Evolutionary conservation across 2,329 filamentous ascomycete genomes (phyloP), one percentile per base, ranked within the genome.

Genomic region (Annulohypoxylon truncatum): DNA sequence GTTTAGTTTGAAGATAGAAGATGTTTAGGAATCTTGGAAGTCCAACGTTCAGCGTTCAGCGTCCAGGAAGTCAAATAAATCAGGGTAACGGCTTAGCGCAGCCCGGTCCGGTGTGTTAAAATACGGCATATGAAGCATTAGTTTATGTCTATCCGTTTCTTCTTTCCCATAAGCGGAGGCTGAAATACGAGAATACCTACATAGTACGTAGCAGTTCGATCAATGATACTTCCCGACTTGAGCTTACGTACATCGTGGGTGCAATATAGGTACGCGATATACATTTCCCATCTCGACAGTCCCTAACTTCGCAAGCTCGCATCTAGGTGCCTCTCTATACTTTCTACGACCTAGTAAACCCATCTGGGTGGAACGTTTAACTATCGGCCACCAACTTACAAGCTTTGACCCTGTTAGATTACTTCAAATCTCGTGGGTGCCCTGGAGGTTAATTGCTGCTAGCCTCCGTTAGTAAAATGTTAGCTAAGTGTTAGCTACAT

Each of bases 291-390:
- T n/a, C 46, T 20, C n/a, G n/a, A 18, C 22, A 22, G 46, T 24
- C 42, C 40, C 24, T 48, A 10, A 35, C 15, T 15, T 51, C 47
- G 15, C 31, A 51, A 47, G 22, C 38, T 62, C 42, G 48, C 58
- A 56, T 56, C 52, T 61, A 59, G 66, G 52, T 63, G 46, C 18
- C 42, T 46, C 9, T 24, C 42, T 46, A 46, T 26, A 46, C 42
- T n/a, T 46, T 13, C 20, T 24, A 29, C 10, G 38, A 28, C 12
- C 28, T 35, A 28, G 35, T 55, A 56, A 69, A 62, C 61, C 67
- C 67, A 59, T 63, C 64, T 55, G 55, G 24, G 57, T 67, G 67
- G 64, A 67, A 67, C 67, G 61, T 65, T 55, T 61, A 58, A 59
- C 51, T 40, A 51, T 48, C 35, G 64, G 54, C 64, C 58, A 51